These are phyloP conservation scores for Pseudogymnoascus sp. DNA, from an alignment of 2,329 filamentous ascomycete genomes.

Conservation along the genomic window DNA sequence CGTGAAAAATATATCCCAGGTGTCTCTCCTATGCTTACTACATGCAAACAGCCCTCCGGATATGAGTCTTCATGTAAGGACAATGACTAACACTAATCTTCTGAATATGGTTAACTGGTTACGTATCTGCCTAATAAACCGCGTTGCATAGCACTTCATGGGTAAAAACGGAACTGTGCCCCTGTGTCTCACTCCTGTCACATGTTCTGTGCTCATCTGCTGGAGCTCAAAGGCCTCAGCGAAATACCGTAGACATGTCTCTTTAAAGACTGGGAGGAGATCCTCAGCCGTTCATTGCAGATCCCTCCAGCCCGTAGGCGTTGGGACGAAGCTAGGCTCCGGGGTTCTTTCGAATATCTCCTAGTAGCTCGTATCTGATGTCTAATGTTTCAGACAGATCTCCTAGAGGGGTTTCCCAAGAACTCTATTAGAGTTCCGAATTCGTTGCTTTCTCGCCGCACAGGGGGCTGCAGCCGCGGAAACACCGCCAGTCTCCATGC, in stretches of 20 bases:
- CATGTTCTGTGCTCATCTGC: neutral
- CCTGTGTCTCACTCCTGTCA: neutral
- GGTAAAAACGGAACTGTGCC: neutral
- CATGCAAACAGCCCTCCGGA: neutral
- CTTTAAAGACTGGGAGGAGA: neutral
- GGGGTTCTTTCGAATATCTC: neutral
- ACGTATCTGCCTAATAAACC: neutral
- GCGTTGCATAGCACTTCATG: neutral
- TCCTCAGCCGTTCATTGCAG: neutral
- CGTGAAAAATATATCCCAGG: neutral
- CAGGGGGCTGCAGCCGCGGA: neutral
- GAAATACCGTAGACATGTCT: neutral
- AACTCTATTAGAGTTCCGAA: neutral
- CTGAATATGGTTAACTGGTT: neutral
- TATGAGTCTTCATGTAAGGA: neutral
- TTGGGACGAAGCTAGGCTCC: neutral
- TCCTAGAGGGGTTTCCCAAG: neutral
- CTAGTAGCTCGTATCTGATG: neutral
- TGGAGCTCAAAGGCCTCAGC: neutral
- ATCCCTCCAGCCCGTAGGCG: neutral
- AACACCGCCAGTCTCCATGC: too few species aligned
- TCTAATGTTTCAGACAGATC: neutral
- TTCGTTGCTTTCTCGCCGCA: neutral
- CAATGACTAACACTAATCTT: neutral
- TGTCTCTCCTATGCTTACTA: neutral